phyloP scores from a whole-genome alignment of 805 yeast species.

The Lipomyces mesembrius region DNA sequence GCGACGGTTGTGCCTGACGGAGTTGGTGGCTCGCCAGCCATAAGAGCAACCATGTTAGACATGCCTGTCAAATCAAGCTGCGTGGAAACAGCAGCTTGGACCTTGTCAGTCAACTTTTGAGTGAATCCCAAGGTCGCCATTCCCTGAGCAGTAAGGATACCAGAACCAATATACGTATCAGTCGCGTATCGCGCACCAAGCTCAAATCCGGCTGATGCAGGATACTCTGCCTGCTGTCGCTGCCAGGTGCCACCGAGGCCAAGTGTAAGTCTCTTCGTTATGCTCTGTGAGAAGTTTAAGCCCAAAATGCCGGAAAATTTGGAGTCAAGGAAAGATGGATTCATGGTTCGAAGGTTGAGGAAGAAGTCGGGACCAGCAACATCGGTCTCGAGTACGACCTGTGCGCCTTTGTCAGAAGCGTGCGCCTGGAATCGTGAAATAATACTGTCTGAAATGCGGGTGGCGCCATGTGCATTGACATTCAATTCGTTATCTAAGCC shows the following conservation, averaged over 20 bases:
- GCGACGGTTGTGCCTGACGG: slow-evolving; percentile 85
- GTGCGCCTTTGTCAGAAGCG: slow-evolving; percentile 43
- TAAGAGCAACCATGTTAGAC: slow-evolving; percentile 49
- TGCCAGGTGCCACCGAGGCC: slow-evolving; percentile 95
- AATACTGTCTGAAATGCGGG: slow-evolving; percentile 21
- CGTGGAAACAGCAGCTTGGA: slow-evolving; percentile 93
- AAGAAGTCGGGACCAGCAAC: slow-evolving; percentile 88
- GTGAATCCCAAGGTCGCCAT: slow-evolving; percentile 86
- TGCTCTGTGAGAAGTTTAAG: slow-evolving; percentile 86
- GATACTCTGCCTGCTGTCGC: slow-evolving; percentile 58
- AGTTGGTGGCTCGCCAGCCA: slow-evolving; percentile 75
- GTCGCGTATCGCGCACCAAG: slow-evolving; percentile 88
- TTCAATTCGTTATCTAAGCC: slow-evolving; percentile 76
- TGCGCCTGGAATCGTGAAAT: slow-evolving; percentile 32
- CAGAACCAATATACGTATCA: slow-evolving; percentile 90
- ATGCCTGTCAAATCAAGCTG: slow-evolving; percentile 55
- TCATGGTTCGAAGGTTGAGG: slow-evolving; percentile 84
- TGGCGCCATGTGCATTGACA: slow-evolving; percentile 28
- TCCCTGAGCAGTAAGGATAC: slow-evolving; percentile 90
- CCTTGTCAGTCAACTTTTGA: slow-evolving; percentile 89
- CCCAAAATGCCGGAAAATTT: slow-evolving; percentile 89
- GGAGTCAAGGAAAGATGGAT: slow-evolving; percentile 79
- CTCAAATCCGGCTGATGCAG: slow-evolving; percentile 90
- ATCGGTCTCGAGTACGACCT: slow-evolving; percentile 96
- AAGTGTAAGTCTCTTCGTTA: slow-evolving; percentile 79